These are phyloP conservation scores for Suillus sp. DNA, from an alignment of 768 basidiomycete genomes.

Conservation along the genomic window DNA sequence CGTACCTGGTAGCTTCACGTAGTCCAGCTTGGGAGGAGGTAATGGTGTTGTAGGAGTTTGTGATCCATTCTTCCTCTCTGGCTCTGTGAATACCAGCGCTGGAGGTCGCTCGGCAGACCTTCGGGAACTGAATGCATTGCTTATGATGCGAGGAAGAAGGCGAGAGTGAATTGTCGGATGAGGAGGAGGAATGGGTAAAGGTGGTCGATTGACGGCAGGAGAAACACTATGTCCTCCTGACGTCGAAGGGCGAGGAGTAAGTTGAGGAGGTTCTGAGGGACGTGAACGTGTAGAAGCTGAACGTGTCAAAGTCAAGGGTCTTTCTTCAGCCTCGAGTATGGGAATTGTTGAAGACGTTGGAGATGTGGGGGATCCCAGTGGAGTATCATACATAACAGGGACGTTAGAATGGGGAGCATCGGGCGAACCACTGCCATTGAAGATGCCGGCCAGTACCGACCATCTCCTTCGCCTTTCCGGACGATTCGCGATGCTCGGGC, in stretches of 20 bases:
- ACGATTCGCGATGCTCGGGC: conserved; percentile 32
- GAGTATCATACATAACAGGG: conserved; percentile 23
- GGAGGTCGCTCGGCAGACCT: conserved; percentile 58
- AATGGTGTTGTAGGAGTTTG: conserved; percentile 41
- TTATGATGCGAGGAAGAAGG: conserved; percentile 72
- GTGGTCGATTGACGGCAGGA: conserved; percentile 23
- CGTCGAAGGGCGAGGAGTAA: conserved; percentile 36
- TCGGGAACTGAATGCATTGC: conserved; percentile 60
- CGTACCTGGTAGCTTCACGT: conserved; percentile 90
- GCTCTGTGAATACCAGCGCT: conserved; percentile 39
- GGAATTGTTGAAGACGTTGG: conserved; percentile 20
- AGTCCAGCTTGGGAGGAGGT: conserved; percentile 85
- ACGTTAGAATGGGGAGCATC: conserved; percentile 31
- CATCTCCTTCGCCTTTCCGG: conserved; percentile 59
- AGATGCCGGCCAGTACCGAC: conserved; percentile 64
- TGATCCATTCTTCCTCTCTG: conserved; percentile 40
- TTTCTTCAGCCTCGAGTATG: conserved; percentile 21
- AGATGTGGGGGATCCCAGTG: conserved; percentile 23
- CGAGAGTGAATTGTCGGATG: conserved; percentile 49
- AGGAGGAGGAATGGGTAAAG: conserved; percentile 30
- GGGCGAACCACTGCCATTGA: conserved; percentile 30
- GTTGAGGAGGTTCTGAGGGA: conserved; percentile 17
- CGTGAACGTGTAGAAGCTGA: conserved; percentile 29
- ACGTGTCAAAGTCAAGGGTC: conserved; percentile 26
- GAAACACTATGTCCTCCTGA: conserved; percentile 32